Evolutionary conservation across 2,329 filamentous ascomycete genomes (phyloP).

Genomic region (Fusarium buharicum): DNA sequence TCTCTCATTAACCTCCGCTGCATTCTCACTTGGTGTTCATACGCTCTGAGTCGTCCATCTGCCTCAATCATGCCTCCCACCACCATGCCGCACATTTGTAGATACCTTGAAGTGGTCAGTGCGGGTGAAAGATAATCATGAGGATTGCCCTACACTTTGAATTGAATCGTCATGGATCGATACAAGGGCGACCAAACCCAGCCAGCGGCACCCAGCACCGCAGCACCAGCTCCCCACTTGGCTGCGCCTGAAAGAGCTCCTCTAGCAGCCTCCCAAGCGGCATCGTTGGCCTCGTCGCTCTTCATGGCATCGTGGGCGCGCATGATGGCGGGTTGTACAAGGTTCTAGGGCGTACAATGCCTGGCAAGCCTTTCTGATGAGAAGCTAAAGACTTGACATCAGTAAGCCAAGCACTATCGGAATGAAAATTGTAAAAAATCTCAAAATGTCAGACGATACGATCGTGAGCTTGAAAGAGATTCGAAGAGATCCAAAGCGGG

Average conservation of each 20-base stretch:
- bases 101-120: slow-evolving; percentile 64
- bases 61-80: slow-evolving; percentile 81
- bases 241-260: slow-evolving; percentile 74
- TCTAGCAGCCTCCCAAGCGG: slow-evolving; percentile 75
- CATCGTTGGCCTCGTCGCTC: slow-evolving; percentile 73
- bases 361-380: too few species aligned
- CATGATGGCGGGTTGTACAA: slow-evolving; percentile 32
- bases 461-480: slow-evolving; percentile 21
- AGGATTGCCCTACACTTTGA: slow-evolving; percentile 71
- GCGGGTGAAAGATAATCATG: background rate
- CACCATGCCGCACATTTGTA: slow-evolving; percentile 90
- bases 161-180: slow-evolving; percentile 76
- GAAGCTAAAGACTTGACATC: too few species aligned
- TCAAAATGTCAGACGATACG: slow-evolving; percentile 30
- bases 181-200: slow-evolving; percentile 77
- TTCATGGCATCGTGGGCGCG: slow-evolving; percentile 62
- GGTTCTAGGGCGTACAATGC: background rate
- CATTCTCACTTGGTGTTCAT: slow-evolving; percentile 72
- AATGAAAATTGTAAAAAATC: slow-evolving; percentile 5
- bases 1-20: slow-evolving; percentile 72
- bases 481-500: slow-evolving; percentile 16
- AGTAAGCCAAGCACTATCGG: background rate
- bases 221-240: slow-evolving; percentile 77
- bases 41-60: slow-evolving; percentile 72
- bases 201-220: slow-evolving; percentile 69